Evolutionary conservation across 2,329 filamentous ascomycete species (phyloP), one percentile per base, ranked within the genome.

Genomic region (Colletotrichum lentis): DNA sequence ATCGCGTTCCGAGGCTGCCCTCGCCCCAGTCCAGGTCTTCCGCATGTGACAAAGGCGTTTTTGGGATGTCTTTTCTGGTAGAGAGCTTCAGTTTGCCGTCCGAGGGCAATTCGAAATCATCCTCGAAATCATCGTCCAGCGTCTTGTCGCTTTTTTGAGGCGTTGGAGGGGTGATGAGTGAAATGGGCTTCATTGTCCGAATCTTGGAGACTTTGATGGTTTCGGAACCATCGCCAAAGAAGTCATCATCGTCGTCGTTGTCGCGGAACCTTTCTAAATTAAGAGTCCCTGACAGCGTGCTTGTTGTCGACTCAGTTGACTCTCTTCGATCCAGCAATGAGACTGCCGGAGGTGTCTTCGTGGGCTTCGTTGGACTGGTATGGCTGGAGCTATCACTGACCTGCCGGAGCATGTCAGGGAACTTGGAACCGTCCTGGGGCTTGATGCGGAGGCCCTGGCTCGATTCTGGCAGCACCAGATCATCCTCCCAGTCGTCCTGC

Each of bases 1-100:
- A 95, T 65, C 95, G 88, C 52, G 95, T 97, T 46, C 95, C 94
- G 67, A 97, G 84, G 77, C 94, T 97, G 63, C 94, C 94, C 79
- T 98, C 96, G 60, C 91, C 93, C 91, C 95, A 97, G 76, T 97
- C 94, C 73, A 97, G 89, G 70, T 97, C 94, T 60, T 97, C 93
- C 58, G 82, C 80, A 70, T 85, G 86, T 37, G 82, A 78, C 16
- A 84, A 83, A 5, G 90, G 87, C 3, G 88, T 89, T 74, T 86
- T 88, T 22, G 89, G 86, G 43, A 88, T 86, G 43, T 91, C 87
- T 74, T 81, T 84, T 68, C 81, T 83, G 47, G 84, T 87, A 8
- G 88, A 88, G 41, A 94, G 82, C 73, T 84, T 88, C 41, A 94
- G 80, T 71, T 88, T 86, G 47, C 89, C 86, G 73, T 90, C 85